Conservation (phyloP, 345 rosid genomes). For the Eucalyptus sideroxylon region DNA sequence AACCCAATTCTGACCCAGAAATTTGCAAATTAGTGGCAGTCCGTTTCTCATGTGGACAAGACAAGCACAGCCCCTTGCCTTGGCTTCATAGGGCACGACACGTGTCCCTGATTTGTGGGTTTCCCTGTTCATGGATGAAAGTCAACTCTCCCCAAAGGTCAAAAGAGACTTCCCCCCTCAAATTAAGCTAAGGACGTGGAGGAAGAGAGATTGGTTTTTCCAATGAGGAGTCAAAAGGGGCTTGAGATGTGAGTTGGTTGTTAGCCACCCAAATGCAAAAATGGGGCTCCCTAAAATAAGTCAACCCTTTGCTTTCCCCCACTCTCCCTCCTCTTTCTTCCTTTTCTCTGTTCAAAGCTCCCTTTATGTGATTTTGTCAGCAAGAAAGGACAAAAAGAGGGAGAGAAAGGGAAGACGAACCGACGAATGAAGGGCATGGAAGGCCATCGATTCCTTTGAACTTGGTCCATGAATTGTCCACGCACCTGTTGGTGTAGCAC, state of each 20-base stretch:
- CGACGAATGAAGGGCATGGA: background rate
- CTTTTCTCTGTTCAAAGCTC: background rate
- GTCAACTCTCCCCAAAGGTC: background rate
- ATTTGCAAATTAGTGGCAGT: background rate
- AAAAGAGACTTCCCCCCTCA: background rate
- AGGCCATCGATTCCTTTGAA: background rate
- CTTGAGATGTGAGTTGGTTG: background rate
- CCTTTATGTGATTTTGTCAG: background rate
- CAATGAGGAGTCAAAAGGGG: background rate
- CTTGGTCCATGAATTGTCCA: background rate
- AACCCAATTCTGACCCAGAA: background rate
- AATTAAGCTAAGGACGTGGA: background rate
- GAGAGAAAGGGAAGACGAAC: background rate
- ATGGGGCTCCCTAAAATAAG: background rate
- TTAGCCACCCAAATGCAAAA: background rate
- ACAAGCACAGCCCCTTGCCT: background rate
- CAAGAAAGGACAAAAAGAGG: background rate
- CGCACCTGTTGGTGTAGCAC: background rate
- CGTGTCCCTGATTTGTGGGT: background rate
- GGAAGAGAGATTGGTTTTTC: background rate
- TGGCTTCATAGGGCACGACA: background rate
- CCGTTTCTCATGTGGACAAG: background rate
- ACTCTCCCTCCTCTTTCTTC: background rate
- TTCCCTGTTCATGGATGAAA: background rate
- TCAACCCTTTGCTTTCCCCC: background rate